phyloP scores from a whole-genome alignment of 2,329 filamentous ascomycete genomes.

The Aspergillus chevalieri region DNA sequence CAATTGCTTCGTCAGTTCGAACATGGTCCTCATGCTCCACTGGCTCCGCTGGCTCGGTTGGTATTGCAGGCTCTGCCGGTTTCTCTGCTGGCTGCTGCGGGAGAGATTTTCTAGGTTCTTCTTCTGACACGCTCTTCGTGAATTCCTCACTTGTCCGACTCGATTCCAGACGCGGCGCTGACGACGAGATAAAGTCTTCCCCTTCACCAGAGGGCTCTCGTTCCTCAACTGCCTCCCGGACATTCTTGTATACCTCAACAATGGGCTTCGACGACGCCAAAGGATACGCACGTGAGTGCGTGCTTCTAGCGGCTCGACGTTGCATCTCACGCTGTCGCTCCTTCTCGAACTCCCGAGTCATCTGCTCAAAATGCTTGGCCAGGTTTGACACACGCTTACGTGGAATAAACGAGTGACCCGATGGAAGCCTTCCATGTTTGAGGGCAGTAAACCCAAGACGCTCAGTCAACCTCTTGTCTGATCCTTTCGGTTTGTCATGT shows the following conservation, averaged over 20 bases:
- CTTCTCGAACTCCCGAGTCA: slow-evolving; percentile 93
- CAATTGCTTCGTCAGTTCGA: slow-evolving; percentile 44
- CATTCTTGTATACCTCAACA: slow-evolving; percentile 91
- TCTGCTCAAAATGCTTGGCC: slow-evolving; percentile 90
- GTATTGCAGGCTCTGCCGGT: slow-evolving; percentile 34
- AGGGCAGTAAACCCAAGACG: slow-evolving; percentile 60
- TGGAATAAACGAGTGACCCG: slow-evolving; percentile 69
- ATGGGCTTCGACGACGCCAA: slow-evolving; percentile 90
- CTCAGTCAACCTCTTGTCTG: slow-evolving; percentile 72
- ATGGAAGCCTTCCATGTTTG: slow-evolving; percentile 50
- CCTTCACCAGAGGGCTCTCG: slow-evolving; percentile 59
- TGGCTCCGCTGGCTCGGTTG: slow-evolving; percentile 23
- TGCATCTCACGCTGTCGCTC: slow-evolving; percentile 81
- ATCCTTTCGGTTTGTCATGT: slow-evolving; percentile 28
- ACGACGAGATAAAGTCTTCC: slow-evolving; percentile 39
- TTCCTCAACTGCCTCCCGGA: slow-evolving; percentile 86
- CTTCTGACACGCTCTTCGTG: slow-evolving; percentile 14
- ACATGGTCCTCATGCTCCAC: slow-evolving; percentile 39
- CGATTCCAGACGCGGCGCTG: slow-evolving; percentile 21
- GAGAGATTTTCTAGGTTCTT: slow-evolving; percentile 26
- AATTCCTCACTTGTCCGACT: slow-evolving; percentile 26
- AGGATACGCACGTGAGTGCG: slow-evolving; percentile 74
- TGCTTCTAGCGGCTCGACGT: slow-evolving; percentile 69
- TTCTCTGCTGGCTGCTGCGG: slow-evolving; percentile 25
- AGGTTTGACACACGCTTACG: slow-evolving; percentile 84